Percentiles rank a stretch among this genome's conserved stretches.
Evolutionary conservation across 2,329 filamentous ascomycete species (phyloP).

Genomic region (Ceratocystis alfenasii): DNA sequence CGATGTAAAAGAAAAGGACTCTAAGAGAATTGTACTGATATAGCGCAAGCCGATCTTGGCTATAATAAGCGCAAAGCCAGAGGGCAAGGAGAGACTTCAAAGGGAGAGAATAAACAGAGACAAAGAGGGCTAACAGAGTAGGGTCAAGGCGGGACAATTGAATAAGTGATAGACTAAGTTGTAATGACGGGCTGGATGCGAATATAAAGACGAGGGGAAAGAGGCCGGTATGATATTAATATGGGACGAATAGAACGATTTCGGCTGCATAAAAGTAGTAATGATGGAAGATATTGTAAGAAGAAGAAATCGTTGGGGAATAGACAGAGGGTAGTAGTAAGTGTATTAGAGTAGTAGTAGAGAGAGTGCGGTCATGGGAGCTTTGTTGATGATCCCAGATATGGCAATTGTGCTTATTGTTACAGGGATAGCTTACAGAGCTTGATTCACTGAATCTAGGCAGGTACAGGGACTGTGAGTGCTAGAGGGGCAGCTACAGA

Average conservation of each 20-base stretch:
- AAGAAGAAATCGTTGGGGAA: neutral
- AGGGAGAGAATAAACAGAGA: conserved; percentile 2
- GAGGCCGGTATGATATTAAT: neutral
- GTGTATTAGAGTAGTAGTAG: neutral
- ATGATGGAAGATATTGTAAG: neutral
- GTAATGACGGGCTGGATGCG: neutral
- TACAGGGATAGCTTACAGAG: neutral
- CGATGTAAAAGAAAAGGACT: neutral
- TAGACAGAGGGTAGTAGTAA: neutral
- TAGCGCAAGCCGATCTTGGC: neutral
- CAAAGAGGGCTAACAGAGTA: neutral
- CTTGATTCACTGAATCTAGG: neutral
- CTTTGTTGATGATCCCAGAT: neutral
- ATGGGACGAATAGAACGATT: neutral
- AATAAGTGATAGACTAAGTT: neutral
- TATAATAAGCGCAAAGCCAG: conserved; percentile 3
- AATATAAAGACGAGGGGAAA: neutral
- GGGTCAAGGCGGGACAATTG: neutral
- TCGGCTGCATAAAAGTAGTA: neutral
- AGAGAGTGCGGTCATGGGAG: neutral
- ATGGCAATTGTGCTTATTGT: neutral
- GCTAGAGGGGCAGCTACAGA: neutral
- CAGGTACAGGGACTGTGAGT: neutral
- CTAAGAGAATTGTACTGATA: neutral
- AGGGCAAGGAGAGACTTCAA: neutral